Base-by-base conservation (phyloP, 768 basidiomycete genomes). In the Ramaria sp. region DNA sequence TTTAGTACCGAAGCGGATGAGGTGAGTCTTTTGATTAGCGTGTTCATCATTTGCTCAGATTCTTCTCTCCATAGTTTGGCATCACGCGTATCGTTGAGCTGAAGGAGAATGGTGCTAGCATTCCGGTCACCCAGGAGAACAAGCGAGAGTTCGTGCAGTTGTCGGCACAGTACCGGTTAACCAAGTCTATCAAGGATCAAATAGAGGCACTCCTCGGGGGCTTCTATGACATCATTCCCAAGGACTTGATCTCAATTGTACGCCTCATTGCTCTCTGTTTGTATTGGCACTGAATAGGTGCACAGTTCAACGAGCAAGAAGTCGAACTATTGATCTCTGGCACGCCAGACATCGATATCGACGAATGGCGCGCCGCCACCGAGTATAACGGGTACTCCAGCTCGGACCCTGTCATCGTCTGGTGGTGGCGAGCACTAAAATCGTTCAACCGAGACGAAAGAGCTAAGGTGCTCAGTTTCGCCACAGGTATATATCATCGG, bases 381-480 rank as follows among this genome's bases (percentile, higher is more conserved):
- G 91, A 93, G 65, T 91, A 93, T 71, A 90, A 86, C 60, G 88
- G 90, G 48, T 92, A 91, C 68, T 81, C 78, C 6, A 80, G 86
- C 64, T 88, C 87, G 2, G 94, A 99, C 68, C 91, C 95, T 6
- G 93, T 95, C 65, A 93, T 98, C 59, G 85, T 90, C 30, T 99
- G 94, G 94, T 97, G 92, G 88, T 99, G 96, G 96, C 81, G 96
- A 62, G 95, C 95, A 1, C 79, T 99, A 43, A 92, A 98, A 70
- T 95, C 92, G 9, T 97, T 97, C 74, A 91, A 88, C 62, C 88
- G 95, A 34, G 94, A 97, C 64, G 96, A 99, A 71, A 78, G 92
- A 56, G 93, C 96, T 33, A 93, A 96, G 69, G 91, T 99, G 46
- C 76, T 99, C 57, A 95, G 94, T 75, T 99, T 99, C 71, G 94